Conservation (phyloP, 2,329 filamentous ascomycete species). For the Fusarium begoniae region DNA sequence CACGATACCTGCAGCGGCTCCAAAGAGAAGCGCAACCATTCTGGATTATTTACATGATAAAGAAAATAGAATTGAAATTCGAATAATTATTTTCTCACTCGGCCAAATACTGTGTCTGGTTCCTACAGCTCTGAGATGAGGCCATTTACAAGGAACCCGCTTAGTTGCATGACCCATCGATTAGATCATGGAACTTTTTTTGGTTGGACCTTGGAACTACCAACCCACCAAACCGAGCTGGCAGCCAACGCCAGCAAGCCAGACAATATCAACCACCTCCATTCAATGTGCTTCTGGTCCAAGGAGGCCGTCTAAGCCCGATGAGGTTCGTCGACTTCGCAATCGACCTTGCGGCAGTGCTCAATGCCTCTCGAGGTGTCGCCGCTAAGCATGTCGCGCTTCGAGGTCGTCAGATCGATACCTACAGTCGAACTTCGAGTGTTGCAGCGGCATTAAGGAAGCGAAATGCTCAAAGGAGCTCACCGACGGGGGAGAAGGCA, state of each 20-base stretch:
- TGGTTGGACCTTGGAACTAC: constrained; percentile 3
- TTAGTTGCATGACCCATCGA: constrained; percentile 46
- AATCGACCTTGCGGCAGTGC: constrained; percentile 75
- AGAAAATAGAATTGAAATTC: not conserved
- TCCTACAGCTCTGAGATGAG: not conserved
- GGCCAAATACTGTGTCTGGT: not conserved
- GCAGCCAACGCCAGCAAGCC: constrained; percentile 33
- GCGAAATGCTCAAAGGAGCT: constrained; percentile 17
- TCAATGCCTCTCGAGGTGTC: constrained; percentile 74
- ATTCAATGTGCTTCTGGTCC: constrained; percentile 39
- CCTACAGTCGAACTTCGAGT: constrained; percentile 58
- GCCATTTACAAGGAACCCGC: constrained; percentile 21
- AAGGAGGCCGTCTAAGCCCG: constrained; percentile 38
- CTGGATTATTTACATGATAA: not conserved
- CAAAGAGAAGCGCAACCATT: not conserved
- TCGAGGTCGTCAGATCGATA: constrained; percentile 63
- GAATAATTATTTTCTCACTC: not conserved
- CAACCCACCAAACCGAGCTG: constrained; percentile 27
- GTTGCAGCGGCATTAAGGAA: constrained; percentile 50
- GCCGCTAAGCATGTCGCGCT: constrained; percentile 70
- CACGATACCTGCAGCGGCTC: not conserved
- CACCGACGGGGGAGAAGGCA: constrained; percentile 1
- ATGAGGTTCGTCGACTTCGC: constrained; percentile 72
- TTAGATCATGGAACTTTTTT: constrained; percentile 42
- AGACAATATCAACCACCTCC: not conserved